Evolutionary conservation across 2,329 filamentous ascomycete genomes (phyloP).

Genomic region (Fusarium dlaminii): DNA sequence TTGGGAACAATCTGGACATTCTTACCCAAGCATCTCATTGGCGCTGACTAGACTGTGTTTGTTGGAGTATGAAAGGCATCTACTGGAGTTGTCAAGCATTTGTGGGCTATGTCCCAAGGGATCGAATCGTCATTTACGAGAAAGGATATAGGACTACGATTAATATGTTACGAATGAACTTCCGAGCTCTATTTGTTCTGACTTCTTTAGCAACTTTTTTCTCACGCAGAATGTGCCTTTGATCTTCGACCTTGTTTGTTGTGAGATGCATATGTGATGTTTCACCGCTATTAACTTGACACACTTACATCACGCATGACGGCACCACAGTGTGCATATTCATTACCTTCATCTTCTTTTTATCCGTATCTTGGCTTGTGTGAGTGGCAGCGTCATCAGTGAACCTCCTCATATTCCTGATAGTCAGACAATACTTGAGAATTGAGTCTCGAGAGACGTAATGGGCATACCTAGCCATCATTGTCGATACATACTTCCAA

Average conservation of each 20-base stretch:
- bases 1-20: slow-evolving; percentile 90
- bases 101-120: neutral
- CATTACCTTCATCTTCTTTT: neutral
- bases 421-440: neutral
- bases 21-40: slow-evolving; percentile 79
- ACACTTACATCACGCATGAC: slow-evolving; percentile 2
- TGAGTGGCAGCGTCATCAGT: neutral
- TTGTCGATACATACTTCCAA: neutral
- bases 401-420: neutral
- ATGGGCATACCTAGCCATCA: neutral
- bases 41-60: slow-evolving; percentile 52
- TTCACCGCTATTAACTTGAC: neutral
- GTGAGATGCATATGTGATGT: neutral
- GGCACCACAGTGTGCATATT: slow-evolving; percentile 4
- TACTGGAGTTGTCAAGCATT: slow-evolving; percentile 14
- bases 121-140: neutral
- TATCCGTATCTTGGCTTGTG: neutral
- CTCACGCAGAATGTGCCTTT: neutral
- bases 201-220: neutral
- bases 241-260: neutral
- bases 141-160: slow-evolving; percentile 10
- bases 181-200: neutral
- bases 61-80: slow-evolving; percentile 5
- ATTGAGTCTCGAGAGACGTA: neutral
- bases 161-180: slow-evolving; percentile 4